Percentiles rank a stretch among this genome's conserved stretches.
Evolutionary conservation across 177 flowering plant species (phyloP).

Genomic region (Vitis hybrid): DNA sequence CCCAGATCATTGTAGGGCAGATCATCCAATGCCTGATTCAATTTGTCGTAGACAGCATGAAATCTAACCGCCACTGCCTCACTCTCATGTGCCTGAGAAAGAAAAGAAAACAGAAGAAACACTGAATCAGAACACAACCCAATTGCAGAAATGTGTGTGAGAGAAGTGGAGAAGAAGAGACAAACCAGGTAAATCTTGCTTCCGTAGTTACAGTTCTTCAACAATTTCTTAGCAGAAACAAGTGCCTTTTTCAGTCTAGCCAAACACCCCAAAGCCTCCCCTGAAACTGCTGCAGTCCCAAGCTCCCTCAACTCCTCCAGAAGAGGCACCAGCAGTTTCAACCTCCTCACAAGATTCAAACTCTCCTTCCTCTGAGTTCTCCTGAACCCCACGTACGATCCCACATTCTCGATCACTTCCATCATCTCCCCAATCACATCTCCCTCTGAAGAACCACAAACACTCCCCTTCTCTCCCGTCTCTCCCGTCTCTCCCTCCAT

Average conservation of each 20-base stretch:
- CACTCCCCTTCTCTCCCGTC: background rate
- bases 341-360: constrained; percentile 46
- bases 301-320: constrained; percentile 58
- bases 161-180: background rate
- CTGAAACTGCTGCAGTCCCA: constrained; percentile 23
- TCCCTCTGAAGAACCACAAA: background rate
- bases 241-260: constrained; percentile 47
- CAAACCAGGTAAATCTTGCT: constrained; percentile 75
- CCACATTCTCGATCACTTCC: constrained; percentile 47
- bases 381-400: constrained; percentile 36
- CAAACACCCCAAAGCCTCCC: constrained; percentile 25
- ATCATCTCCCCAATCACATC: constrained; percentile 41
- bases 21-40: constrained; percentile 55
- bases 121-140: background rate
- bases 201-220: constrained; percentile 49
- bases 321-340: constrained; percentile 59
- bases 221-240: constrained; percentile 50
- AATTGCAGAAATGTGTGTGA: background rate
- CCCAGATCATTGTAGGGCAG: constrained; percentile 61
- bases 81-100: constrained; percentile 60
- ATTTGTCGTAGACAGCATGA: constrained; percentile 53
- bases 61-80: constrained; percentile 62
- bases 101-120: constrained; percentile 1
- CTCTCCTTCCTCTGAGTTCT: constrained; percentile 60
- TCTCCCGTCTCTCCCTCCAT: background rate